Base-by-base conservation (phyloP, 495 filamentous ascomycete species). In the Cetradonia linearis region DNA sequence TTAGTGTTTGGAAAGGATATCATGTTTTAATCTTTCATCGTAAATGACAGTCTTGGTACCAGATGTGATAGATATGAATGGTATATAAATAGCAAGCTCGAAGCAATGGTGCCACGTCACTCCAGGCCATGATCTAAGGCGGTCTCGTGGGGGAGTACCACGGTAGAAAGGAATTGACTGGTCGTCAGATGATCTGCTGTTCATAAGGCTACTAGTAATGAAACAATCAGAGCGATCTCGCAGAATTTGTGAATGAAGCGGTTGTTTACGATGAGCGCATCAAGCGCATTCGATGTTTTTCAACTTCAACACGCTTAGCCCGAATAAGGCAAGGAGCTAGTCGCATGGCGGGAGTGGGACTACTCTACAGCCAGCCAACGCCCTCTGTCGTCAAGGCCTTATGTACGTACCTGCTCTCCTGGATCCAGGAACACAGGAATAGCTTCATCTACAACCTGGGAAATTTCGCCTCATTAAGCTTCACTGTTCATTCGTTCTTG, bases 301-400 rank as follows among this genome's bases (percentile, higher is more conserved):
- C 30, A 11, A 8, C 28, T 8, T 11, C 18, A 34, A 4, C 31
- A 34, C 28, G 28, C 30, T 31, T 53, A 31, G 18, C 18, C 27
- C 30, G 20, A 54, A 34, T 16, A 2, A 31, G 16, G 34, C 18
- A 34, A 34, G 30, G 16, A 28, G 8, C 27, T 16, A 53, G 30
- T 54, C 31, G 50, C 30, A 54, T 54, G 50, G 50, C 50, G 50
- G 50, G 31, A 54, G 31, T 54, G 50, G 16, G 50, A 34, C 7
- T 10, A 46, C 42, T n/a, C n/a, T n/a, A n/a, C 42, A 46, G 42
- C 42, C 50, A 53, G 31, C 18, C 31, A 53, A 53, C 50, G 50
- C 50, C 50, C 33, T 54, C 9, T 34, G 20, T 54, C 50, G 50
- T 54, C 50, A 54, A 25, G 28, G 50, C 50, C 50, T 46, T 46